Evolutionary conservation across 2,329 filamentous ascomycete genomes (phyloP).

Genomic region (Exserohilum turcica): DNA sequence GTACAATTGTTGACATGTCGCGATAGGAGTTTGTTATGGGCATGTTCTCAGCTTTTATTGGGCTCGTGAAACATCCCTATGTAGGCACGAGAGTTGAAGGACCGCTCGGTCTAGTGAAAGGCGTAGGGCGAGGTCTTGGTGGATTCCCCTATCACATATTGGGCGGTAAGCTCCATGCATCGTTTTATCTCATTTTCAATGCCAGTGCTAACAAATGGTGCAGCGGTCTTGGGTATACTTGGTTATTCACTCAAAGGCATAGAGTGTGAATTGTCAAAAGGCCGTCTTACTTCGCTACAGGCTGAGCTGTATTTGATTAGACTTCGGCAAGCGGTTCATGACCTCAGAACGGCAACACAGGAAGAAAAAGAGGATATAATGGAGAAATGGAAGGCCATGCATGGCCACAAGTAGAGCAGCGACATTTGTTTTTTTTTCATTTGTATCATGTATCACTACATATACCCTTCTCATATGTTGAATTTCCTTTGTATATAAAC

Average conservation of each 20-base stretch:
- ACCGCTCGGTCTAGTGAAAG: constrained; percentile 59
- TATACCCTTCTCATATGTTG: too few species aligned
- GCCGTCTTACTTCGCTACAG: constrained; percentile 17
- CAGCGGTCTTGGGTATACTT: constrained; percentile 16
- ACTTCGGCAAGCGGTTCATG: constrained; percentile 13
- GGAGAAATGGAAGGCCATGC: background rate
- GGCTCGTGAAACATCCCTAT: constrained; percentile 74
- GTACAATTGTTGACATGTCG: too few species aligned
- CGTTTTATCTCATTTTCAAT: background rate
- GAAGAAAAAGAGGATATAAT: background rate
- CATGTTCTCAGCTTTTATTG: constrained; percentile 76
- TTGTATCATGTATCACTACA: too few species aligned
- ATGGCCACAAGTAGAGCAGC: background rate
- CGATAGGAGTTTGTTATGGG: constrained; percentile 68
- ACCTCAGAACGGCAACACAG: background rate
- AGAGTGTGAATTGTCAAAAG: constrained; percentile 8
- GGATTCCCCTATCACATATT: background rate
- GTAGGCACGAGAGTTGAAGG: constrained; percentile 68
- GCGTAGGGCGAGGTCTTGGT: constrained; percentile 38
- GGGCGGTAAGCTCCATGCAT: background rate
- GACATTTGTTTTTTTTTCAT: too few species aligned
- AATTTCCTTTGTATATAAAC: too few species aligned
- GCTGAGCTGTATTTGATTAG: constrained; percentile 18
- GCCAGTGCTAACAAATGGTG: background rate
- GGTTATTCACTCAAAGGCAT: constrained; percentile 20